Evolutionary conservation across 768 basidiomycete genomes (phyloP), one percentile per base, ranked within the genome.

Genomic region (Scleroderma citrinum): DNA sequence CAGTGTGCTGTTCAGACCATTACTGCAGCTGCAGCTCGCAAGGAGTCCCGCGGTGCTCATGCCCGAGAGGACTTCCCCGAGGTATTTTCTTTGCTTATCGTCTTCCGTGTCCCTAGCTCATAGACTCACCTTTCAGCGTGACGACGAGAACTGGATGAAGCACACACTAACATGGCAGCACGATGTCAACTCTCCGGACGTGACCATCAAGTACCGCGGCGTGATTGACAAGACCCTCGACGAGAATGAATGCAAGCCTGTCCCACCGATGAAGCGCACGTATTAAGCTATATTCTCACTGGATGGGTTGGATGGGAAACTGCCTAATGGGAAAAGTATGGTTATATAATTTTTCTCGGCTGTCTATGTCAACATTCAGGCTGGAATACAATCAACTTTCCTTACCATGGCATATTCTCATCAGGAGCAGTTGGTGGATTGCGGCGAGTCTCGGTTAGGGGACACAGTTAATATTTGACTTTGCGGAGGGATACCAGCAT

Each of bases 1-100:
- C 93, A 95, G 66, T 90, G 87, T 62, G 96, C 96, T 52, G 81
- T 93, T 52, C 95, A 98, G 71, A 98, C 96, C 47, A 93, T 98
- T 62, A 85, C 84, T 11, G 83, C 89, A 42, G 92, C 91, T 17
- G 88, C 89, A 46, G 92, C 92, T 47, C 87, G 95, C 59, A 91
- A 93, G 73, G 96, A 98, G 66, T 95, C 92, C 40, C 91, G 96
- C 66, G 96, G 96, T 66, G 96, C 96, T 34, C 96, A 99, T 64
- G 96, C 96, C 43, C 92, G 96, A 59, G 96, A 98, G 70, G 96
- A 99, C 68, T 97, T 70, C 76, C 84, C 92, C n/a, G 94, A 99
- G 21, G 89, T 90, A 77, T 70, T 34, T 45, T 49, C 36, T 20
- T 10, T 17, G 3, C 8, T 29, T 8, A 29, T 29, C 1, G 16